These are phyloP conservation scores for Inonotus hispidus DNA, from an alignment of 1,284 basidiomycete genomes.

Conservation along the genomic window DNA sequence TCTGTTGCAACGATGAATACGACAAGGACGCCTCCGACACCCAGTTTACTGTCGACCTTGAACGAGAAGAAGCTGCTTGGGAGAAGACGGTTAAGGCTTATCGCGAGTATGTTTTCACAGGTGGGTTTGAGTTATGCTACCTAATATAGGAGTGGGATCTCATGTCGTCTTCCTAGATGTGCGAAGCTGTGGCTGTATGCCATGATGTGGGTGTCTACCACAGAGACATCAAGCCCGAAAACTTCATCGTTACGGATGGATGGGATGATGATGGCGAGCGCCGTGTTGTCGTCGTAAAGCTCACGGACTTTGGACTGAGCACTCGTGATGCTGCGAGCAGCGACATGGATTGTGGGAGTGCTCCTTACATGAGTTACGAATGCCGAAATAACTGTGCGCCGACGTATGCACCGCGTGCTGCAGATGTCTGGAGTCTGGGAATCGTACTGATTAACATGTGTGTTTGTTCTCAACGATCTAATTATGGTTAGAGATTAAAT, in stretches of 20 bases:
- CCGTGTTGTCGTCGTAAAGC: slow-evolving; percentile 64
- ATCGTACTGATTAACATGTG: slow-evolving; percentile 98
- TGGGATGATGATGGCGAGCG: slow-evolving; percentile 40
- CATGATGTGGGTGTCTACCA: slow-evolving; percentile 91
- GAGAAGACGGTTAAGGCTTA: slow-evolving; percentile 81
- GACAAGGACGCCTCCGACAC: slow-evolving; percentile 85
- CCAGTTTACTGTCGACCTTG: slow-evolving; percentile 86
- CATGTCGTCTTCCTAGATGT: slow-evolving; percentile 65
- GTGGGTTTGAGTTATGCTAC: slow-evolving; percentile 3
- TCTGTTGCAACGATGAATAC: slow-evolving; percentile 14
- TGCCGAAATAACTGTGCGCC: slow-evolving; percentile 96
- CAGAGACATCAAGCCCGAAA: slow-evolving; percentile 98
- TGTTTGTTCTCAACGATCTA: slow-evolving; percentile 26
- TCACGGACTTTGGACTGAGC: slow-evolving; percentile 95
- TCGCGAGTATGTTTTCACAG: slow-evolving; percentile 89
- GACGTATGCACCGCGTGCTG: slow-evolving; percentile 88
- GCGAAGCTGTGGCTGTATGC: slow-evolving; percentile 94
- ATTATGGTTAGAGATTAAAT: slow-evolving; percentile 3
- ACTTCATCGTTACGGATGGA: slow-evolving; percentile 89
- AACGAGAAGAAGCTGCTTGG: slow-evolving; percentile 82
- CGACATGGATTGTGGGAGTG: slow-evolving; percentile 98
- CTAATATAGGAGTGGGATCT: background rate
- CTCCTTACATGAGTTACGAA: slow-evolving; percentile 99
- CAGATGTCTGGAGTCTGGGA: slow-evolving; percentile 98
- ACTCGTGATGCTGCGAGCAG: slow-evolving; percentile 84